phyloP scores from a whole-genome alignment of 768 basidiomycete genomes.

The Phylloporus sp. region DNA sequence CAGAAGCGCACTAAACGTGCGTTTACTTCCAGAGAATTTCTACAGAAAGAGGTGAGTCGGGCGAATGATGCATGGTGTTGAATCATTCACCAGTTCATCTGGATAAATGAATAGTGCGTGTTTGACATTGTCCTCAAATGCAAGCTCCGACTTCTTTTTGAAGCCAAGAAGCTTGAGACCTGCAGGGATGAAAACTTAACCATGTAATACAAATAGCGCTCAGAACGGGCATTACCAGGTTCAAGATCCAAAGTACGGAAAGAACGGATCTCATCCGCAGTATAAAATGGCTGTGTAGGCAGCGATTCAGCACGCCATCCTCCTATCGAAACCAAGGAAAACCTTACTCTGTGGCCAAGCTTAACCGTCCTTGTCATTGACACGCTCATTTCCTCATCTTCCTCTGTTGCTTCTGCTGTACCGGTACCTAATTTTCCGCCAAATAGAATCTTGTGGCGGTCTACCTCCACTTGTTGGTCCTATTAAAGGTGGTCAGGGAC shows the following conservation, averaged over 20 bases:
- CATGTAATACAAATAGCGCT: not conserved
- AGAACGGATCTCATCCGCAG: constrained; percentile 72
- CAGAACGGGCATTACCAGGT: constrained; percentile 47
- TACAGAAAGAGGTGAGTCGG: constrained; percentile 21
- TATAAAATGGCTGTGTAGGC: constrained; percentile 66
- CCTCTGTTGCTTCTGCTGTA: constrained; percentile 25
- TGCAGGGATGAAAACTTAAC: constrained; percentile 21
- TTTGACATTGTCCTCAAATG: constrained; percentile 87
- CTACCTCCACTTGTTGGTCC: constrained; percentile 29
- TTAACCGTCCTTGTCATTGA: constrained; percentile 44
- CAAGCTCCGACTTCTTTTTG: constrained; percentile 63
- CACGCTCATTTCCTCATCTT: constrained; percentile 35
- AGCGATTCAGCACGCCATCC: constrained; percentile 1
- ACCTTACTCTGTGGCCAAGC: constrained; percentile 45
- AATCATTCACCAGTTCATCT: constrained; percentile 66
- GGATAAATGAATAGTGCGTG: constrained; percentile 92
- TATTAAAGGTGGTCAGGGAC: constrained; percentile 10
- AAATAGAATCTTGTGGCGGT: constrained; percentile 23
- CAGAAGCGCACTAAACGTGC: constrained; percentile 85
- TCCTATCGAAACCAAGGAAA: not conserved
- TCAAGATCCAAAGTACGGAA: constrained; percentile 78
- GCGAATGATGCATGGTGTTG: not conserved
- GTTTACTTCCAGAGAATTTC: constrained; percentile 84
- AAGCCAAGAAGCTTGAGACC: constrained; percentile 93
- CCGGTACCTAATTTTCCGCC: constrained; percentile 36